Conservation (phyloP, 2,329 filamentous ascomycete species). For the Colletotrichum cereale region DNA sequence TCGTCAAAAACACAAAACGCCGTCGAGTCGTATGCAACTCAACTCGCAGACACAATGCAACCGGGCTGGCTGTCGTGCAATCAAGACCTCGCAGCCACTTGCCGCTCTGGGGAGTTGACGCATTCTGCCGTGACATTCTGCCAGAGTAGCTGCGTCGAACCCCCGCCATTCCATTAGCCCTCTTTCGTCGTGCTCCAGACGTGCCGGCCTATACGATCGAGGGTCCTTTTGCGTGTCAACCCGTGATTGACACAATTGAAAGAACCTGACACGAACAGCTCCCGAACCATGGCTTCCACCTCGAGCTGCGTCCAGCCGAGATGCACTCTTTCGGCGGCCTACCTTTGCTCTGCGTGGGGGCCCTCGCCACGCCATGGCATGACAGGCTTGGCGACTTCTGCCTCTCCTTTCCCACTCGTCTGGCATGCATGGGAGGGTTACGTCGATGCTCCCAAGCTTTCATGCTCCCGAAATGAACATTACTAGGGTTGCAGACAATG, state of each 20-base stretch:
- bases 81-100: conserved; percentile 26
- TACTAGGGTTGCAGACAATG: neutral
- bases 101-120: conserved; percentile 10
- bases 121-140: conserved; percentile 10
- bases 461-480: neutral
- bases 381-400: neutral
- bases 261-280: neutral
- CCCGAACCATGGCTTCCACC: neutral
- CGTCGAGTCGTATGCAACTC: conserved; percentile 22
- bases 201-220: conserved; percentile 6
- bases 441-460: conserved; percentile 17
- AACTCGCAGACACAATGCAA: conserved; percentile 10
- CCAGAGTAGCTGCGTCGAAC: conserved; percentile 17
- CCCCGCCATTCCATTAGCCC: conserved; percentile 20
- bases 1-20: neutral
- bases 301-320: conserved; percentile 2
- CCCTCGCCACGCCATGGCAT: neutral
- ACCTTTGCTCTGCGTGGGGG: conserved; percentile 29
- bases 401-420: conserved; percentile 12
- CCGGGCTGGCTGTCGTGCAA: neutral
- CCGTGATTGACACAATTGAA: conserved; percentile 3
- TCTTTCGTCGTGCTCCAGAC: neutral
- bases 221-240: conserved; percentile 18
- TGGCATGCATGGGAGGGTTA: conserved; percentile 31
- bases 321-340: conserved; percentile 13